Evolutionary conservation across 352 stramenopile genomes (phyloP).

Genomic region (Phytophthora citrophthora): DNA sequence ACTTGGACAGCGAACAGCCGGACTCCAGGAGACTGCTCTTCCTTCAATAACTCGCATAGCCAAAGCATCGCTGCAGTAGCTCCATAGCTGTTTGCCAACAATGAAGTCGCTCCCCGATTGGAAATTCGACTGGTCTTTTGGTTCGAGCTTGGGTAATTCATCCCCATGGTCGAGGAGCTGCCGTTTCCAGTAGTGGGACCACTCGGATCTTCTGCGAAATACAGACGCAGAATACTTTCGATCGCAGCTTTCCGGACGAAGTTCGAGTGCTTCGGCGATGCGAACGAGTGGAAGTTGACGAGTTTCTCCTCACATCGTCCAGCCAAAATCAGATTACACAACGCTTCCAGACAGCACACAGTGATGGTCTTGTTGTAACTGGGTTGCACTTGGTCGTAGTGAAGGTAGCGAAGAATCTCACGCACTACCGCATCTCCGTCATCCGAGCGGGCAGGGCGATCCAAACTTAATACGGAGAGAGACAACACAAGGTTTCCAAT

Average conservation of each 20-base stretch:
- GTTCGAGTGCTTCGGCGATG: slow-evolving; percentile 73
- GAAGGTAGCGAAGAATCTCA: slow-evolving; percentile 80
- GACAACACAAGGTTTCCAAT: slow-evolving; percentile 79
- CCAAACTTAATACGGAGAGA: slow-evolving; percentile 71
- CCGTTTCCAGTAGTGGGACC: slow-evolving; percentile 23
- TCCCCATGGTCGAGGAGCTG: slow-evolving; percentile 18
- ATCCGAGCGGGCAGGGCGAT: slow-evolving; percentile 55
- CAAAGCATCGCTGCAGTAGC: slow-evolving; percentile 73
- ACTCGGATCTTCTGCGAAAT: slow-evolving; percentile 83
- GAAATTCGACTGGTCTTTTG: slow-evolving; percentile 24
- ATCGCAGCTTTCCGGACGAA: slow-evolving; percentile 85
- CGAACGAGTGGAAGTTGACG: slow-evolving; percentile 77
- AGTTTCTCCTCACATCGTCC: slow-evolving; percentile 72
- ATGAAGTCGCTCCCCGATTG: slow-evolving; percentile 10
- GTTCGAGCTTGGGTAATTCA: slow-evolving; percentile 18
- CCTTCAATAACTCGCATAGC: slow-evolving; percentile 66
- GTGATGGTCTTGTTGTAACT: slow-evolving; percentile 86
- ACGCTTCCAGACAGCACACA: slow-evolving; percentile 78
- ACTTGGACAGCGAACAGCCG: slow-evolving; percentile 81
- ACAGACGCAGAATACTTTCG: slow-evolving; percentile 83
- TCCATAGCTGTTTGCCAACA: slow-evolving; percentile 67
- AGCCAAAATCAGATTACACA: slow-evolving; percentile 80
- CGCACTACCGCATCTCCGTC: slow-evolving; percentile 60
- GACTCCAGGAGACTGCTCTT: slow-evolving; percentile 72
- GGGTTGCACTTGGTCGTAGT: slow-evolving; percentile 87